Conservation (phyloP, 768 basidiomycete species). For the Macrocybe gigantea region DNA sequence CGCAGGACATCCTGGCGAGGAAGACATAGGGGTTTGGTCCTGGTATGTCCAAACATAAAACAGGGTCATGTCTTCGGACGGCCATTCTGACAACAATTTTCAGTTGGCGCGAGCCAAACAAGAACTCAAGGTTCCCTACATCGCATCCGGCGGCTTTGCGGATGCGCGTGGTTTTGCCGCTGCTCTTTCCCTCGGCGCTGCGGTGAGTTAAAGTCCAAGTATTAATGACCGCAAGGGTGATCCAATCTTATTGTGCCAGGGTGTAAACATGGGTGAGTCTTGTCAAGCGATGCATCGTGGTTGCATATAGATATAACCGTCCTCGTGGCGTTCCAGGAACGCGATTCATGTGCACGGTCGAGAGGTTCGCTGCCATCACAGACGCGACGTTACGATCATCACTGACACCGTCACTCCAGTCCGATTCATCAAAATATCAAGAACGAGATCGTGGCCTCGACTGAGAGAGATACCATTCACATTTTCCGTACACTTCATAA, state of each 20-base stretch:
- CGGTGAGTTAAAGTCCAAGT: constrained; percentile 37
- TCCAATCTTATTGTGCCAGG: constrained; percentile 34
- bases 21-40: constrained; percentile 86
- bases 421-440: constrained; percentile 90
- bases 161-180: constrained; percentile 82
- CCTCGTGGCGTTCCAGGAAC: constrained; percentile 41
- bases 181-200: constrained; percentile 75
- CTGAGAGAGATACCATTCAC: constrained; percentile 80
- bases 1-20: constrained; percentile 92
- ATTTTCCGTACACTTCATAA: constrained; percentile 87
- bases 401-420: constrained; percentile 24
- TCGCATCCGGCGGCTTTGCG: constrained; percentile 89
- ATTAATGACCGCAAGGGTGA: background rate
- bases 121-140: constrained; percentile 78
- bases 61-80: background rate
- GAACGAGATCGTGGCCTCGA: constrained; percentile 77
- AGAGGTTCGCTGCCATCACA: constrained; percentile 43
- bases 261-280: constrained; percentile 71
- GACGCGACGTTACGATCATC: background rate
- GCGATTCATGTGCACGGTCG: constrained; percentile 88
- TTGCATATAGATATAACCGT: background rate
- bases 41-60: constrained; percentile 47
- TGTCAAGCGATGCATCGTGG: background rate
- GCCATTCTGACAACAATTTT: background rate
- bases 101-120: constrained; percentile 84